Conservation (phyloP, 2,329 filamentous ascomycete species). For the Teratosphaeriaceae sp. region DNA sequence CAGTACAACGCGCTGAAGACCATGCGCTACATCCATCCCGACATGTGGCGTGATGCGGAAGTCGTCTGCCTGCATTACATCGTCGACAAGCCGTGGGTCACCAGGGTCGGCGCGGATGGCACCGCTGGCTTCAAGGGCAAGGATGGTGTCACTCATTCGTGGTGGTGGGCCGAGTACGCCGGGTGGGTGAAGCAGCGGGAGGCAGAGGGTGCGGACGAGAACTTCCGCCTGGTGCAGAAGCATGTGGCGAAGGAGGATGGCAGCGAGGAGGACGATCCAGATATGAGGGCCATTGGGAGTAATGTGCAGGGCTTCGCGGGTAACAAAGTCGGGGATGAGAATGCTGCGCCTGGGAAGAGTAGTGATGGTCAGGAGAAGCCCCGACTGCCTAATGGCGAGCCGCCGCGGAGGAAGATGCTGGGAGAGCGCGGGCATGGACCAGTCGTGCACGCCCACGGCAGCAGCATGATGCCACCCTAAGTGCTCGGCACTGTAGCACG, state of each 20-base stretch:
- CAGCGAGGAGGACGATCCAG: slow-evolving; percentile 16
- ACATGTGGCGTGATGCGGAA: slow-evolving; percentile 45
- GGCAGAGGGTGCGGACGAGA: slow-evolving; percentile 29
- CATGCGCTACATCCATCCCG: slow-evolving; percentile 46
- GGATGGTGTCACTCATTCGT: slow-evolving; percentile 46
- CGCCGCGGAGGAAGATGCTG: slow-evolving; percentile 4
- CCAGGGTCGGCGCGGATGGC: slow-evolving; percentile 35
- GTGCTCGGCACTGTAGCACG: background rate
- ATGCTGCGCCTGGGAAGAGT: slow-evolving; percentile 1
- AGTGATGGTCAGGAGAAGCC: background rate
- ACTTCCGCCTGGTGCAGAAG: slow-evolving; percentile 14
- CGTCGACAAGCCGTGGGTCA: slow-evolving; percentile 51
- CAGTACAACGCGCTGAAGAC: slow-evolving; percentile 50
- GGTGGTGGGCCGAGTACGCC: slow-evolving; percentile 47
- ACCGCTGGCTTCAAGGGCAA: slow-evolving; percentile 43
- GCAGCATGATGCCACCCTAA: background rate
- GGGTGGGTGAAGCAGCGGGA: slow-evolving; percentile 29
- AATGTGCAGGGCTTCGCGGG: slow-evolving; percentile 24
- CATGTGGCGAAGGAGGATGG: slow-evolving; percentile 19
- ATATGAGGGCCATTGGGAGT: slow-evolving; percentile 25
- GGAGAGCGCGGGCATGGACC: slow-evolving; percentile 16
- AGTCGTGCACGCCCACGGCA: slow-evolving; percentile 8
- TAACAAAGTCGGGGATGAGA: slow-evolving; percentile 9
- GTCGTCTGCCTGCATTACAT: slow-evolving; percentile 48
- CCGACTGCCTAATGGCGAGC: background rate